These are phyloP conservation scores for Citrus hindsii DNA, from an alignment of 345 rosid genomes.

Conservation along the genomic window DNA sequence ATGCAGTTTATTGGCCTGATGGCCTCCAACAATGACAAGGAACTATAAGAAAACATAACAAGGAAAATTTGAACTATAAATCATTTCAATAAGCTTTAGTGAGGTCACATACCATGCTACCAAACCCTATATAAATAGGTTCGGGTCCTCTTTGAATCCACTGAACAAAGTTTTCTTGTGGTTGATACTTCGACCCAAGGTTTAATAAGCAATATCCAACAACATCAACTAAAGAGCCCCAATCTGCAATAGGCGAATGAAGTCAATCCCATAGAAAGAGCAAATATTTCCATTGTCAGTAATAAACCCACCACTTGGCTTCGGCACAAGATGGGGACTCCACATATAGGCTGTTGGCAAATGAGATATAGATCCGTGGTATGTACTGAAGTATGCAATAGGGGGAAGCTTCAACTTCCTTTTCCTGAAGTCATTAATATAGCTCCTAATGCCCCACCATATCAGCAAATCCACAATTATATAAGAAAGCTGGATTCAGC, in stretches of 20 bases:
- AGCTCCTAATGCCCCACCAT: conserved; percentile 97
- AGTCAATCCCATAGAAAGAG: conserved; percentile 12
- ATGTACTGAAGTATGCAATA: conserved; percentile 91
- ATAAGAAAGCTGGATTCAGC: conserved; percentile 70
- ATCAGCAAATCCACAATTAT: conserved; percentile 88
- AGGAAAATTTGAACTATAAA: not conserved
- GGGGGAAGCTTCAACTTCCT: conserved; percentile 81
- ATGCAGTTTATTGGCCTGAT: not conserved
- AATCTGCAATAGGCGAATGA: conserved; percentile 54
- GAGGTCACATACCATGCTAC: conserved; percentile 79
- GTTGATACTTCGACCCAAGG: conserved; percentile 79
- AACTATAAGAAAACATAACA: not conserved
- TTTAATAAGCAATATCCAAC: conserved; percentile 94
- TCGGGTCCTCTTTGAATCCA: conserved; percentile 80
- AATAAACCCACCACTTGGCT: conserved; percentile 72
- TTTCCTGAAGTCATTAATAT: conserved; percentile 91
- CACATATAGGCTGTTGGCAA: conserved; percentile 98
- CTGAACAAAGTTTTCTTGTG: conserved; percentile 53
- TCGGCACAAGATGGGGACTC: conserved; percentile 97
- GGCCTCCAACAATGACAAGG: not conserved
- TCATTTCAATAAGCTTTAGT: not conserved
- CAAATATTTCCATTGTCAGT: not conserved
- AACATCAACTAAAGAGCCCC: conserved; percentile 93
- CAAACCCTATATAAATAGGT: conserved; percentile 93
- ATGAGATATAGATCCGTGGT: conserved; percentile 92